Evolutionary conservation across 2,329 filamentous ascomycete genomes (phyloP), one percentile per base, ranked within the genome.

Genomic region (Aspergillus sp.): DNA sequence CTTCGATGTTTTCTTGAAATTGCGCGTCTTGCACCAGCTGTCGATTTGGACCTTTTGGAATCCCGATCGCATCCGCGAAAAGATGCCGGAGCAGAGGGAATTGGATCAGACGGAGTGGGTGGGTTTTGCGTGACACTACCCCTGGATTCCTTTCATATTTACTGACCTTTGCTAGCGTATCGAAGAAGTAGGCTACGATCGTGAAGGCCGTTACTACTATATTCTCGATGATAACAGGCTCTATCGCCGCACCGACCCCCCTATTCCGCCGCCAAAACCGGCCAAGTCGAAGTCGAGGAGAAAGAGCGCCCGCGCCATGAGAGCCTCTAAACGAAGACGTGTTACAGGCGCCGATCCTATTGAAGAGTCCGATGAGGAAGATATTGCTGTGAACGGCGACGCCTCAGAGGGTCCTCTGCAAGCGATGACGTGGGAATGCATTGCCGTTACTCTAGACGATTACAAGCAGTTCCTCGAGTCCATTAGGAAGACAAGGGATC

Each of bases 191-290:
- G 95, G 95, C 9, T 98, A 92, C 87, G 95, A 99, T 74, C 84
- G 87, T 21, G 84, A 97, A 50, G 93, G 96, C 65, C 89, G 92
- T 39, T 88, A 88, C 38, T 96, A 98, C 73, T 96, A 90, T 71
- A 89, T 98, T 3, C 84, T 99, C 3, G 94, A 98, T 69, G 95
- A 99, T 74, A 96, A 97, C 69, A 87, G 95, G 63, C 82, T 99
- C 45, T 99, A 99, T 74, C 90, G 93, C 58, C 84, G 90, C 63
- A 92, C 91, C n/a, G 91, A 96, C 61, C 84, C 89, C 25, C 86
- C 87, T 1, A 81, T 85, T 2, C 84, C 87, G 6, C 76, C 85
- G 13, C 78, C 83, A 5, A 78, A 82, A n/a, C 74, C 82, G 2
- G 76, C 83, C 25, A 89, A 89, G 71, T 81, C 85, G 2, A 85